phyloP scores from a whole-genome alignment of 2,329 filamentous ascomycete species.

The Coniochaeta prunicola region DNA sequence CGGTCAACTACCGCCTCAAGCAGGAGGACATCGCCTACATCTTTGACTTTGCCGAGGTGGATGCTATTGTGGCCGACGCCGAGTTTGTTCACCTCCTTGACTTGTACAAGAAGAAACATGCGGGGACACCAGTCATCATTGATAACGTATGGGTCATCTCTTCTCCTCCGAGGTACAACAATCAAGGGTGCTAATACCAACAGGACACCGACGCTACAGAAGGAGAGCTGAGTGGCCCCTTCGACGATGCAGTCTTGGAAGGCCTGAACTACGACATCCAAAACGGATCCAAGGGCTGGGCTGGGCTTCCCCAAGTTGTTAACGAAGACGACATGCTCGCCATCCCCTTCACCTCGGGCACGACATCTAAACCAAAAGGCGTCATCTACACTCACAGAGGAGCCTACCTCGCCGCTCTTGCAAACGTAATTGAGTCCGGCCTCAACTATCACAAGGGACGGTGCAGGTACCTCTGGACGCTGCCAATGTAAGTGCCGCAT shows the following conservation, averaged over 20 bases:
- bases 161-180: neutral
- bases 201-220: slow-evolving; percentile 73
- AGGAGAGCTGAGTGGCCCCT: slow-evolving; percentile 69
- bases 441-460: slow-evolving; percentile 64
- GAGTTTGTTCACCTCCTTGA: slow-evolving; percentile 71
- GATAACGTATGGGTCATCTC: slow-evolving; percentile 47
- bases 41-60: slow-evolving; percentile 78
- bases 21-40: slow-evolving; percentile 85
- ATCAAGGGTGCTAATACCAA: neutral
- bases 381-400: slow-evolving; percentile 88
- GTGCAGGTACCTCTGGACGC: slow-evolving; percentile 82
- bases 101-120: slow-evolving; percentile 52
- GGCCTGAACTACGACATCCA: slow-evolving; percentile 65
- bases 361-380: slow-evolving; percentile 85
- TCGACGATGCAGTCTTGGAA: slow-evolving; percentile 76
- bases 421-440: slow-evolving; percentile 81
- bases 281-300: slow-evolving; percentile 68
- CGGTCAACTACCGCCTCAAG: slow-evolving; percentile 59
- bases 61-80: slow-evolving; percentile 77
- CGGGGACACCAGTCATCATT: slow-evolving; percentile 63
- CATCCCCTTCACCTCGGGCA: slow-evolving; percentile 89
- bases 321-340: slow-evolving; percentile 79
- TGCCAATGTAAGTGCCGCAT: slow-evolving; percentile 90
- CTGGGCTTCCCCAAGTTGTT: slow-evolving; percentile 60
- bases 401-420: slow-evolving; percentile 76